Percentiles rank a stretch among this genome's conserved stretches.
phyloP scores from a whole-genome alignment of 805 yeast genomes.

The Candida boidinii region DNA sequence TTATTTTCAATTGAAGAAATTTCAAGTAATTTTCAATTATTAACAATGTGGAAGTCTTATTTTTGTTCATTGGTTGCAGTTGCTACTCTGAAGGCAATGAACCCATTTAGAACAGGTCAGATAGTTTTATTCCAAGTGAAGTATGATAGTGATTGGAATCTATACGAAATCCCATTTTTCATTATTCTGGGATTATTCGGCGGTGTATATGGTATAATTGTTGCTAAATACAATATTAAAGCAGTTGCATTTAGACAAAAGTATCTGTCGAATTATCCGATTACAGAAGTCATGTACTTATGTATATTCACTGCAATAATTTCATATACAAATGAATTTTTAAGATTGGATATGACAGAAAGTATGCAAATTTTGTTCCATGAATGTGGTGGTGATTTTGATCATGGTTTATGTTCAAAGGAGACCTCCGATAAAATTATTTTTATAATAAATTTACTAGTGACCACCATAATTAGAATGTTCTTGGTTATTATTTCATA shows the following conservation, averaged over 20 bases:
- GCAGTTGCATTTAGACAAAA: conserved; percentile 72
- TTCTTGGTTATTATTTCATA: conserved; percentile 73
- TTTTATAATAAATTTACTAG: conserved; percentile 43
- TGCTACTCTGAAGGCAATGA: conserved; percentile 65
- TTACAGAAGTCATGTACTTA: conserved; percentile 63
- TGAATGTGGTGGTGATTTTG: conserved; percentile 50
- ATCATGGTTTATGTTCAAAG: conserved; percentile 31
- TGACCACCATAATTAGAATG: conserved; percentile 70
- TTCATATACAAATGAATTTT: conserved; percentile 76
- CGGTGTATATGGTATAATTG: conserved; percentile 78
- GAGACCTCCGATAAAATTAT: conserved; percentile 16
- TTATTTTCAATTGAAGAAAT: conserved; percentile 90
- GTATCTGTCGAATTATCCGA: conserved; percentile 47
- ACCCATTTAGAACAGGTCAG: conserved; percentile 94
- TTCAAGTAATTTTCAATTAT: conserved; percentile 59
- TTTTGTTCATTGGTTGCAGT: conserved; percentile 88
- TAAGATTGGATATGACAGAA: conserved; percentile 89
- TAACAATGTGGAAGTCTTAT: conserved; percentile 85
- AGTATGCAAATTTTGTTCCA: conserved; percentile 85
- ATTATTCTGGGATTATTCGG: conserved; percentile 81
- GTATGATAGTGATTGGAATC: conserved; percentile 81
- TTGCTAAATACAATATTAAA: conserved; percentile 65
- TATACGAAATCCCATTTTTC: conserved; percentile 76
- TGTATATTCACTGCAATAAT: conserved; percentile 65
- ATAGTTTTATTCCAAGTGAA: conserved; percentile 88